Evolutionary conservation across 1,139 yeast species (phyloP), one percentile per base, ranked within the genome.

Genomic region (Scheffersomyces stambukii): DNA sequence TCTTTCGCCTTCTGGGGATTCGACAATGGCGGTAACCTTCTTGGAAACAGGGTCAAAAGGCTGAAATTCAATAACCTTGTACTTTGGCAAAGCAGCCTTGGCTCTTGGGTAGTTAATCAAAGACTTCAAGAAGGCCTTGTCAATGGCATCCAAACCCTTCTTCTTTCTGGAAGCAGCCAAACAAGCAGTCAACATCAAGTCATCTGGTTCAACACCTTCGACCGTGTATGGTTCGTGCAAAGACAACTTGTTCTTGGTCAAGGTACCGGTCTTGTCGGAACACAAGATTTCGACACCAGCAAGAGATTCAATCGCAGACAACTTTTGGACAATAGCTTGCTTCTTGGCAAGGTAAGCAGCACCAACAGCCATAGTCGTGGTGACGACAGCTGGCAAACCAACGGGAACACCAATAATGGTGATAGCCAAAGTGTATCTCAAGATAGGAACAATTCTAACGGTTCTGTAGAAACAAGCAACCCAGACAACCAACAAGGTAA

Each of bases 341-440:
- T 88, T 88, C 79, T 88, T 88, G 57, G 97, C 97, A 60, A 89
- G 77, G 85, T 88, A 88, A 60, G 96, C 96, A 63, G 97, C 97
- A 79, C 96, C 96, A 66, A 89, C 97, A 67, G 97, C 97, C 94
- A 89, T 86, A 64, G 97, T 89, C 56, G 96, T 89, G 75, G 97
- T 89, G 53, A 89, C 96, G 60, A 89, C 97, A 64, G 96, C 97
- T 66, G 97, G 97, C 62, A 89, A 80, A 83, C 97, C 97, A 55
- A 89, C 98, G 68, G 98, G 98, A 51, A 91, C 98, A 84, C 98
- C 98, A 57, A 91, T 84, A 70, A 89, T 88, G 70, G 96, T 89
- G 63, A 89, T 85, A 53, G 95, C 96, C 62, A 91, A 76, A 54
- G 94, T 79, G 75, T 81, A 88, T 75, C 96, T 82, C 68, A 91